Base-by-base conservation (phyloP, 2,329 filamentous ascomycete genomes). In the Trichoderma sp. region DNA sequence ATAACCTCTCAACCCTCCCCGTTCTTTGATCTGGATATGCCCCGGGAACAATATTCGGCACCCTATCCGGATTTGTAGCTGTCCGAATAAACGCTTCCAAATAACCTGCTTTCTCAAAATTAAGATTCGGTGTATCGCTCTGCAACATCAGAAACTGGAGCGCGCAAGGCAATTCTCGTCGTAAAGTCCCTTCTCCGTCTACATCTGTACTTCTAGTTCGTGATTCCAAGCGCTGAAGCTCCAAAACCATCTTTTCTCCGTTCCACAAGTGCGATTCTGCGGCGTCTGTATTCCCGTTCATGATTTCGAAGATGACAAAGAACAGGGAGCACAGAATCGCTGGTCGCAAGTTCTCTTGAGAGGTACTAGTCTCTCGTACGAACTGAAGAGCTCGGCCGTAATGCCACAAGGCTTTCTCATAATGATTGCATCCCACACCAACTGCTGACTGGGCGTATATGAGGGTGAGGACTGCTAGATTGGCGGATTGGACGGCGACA, bases 281-380 rank as follows among this genome's bases (percentile, higher is more conserved):
- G 1, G 78, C 78, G 23, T 75, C 74, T 11, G 75, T 74, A 71
- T 83, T 82, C 26, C 79, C 80, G 71, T 83, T 81, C 50, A 82
- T 69, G 2, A 77, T 76, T 68, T 82, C 81, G 66, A 83, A 82
- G 66, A 81, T 77, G 68, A 80, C 77, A 73, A 82, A 82, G 55
- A 83, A 77, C 62, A 83, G 76, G 68, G 78, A 82, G 70, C 80
- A 79, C 3, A 82, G 65, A 11, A 82, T 77, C 2, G 80, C 79
- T 3, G 78, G 76, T 12, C 74, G 74, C 2, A 79, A 72, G 32
- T 74, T 75, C 6, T 71, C 73, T 7, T 72, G 70, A 6, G 70
- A 68, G 3, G 73, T 64, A 8, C 71, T 74, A 2, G 77, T 70
- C 12, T 75, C 74, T 2, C 77, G 73, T 15, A 80, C 73, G 17